Evolutionary conservation across 352 stramenopile genomes (phyloP), one percentile per base, ranked within the genome.

Genomic region (Saprolegnia parasitica): DNA sequence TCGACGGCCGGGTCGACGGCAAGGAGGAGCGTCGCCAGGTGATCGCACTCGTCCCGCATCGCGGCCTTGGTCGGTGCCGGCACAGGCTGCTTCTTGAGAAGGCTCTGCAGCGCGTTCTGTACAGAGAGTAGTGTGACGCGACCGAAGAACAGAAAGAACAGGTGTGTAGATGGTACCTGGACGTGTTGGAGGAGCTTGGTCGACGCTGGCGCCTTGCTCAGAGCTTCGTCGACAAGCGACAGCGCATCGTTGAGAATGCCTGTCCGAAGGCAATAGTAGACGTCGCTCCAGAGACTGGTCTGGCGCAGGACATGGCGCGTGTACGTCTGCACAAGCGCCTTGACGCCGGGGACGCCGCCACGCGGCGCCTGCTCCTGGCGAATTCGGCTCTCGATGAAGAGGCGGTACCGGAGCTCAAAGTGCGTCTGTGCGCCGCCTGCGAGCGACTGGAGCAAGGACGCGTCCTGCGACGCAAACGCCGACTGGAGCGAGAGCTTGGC

Each of bases 251-350:
- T 73, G 23, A 91, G 80, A 23, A 82, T 81, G 40, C 86, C 86
- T 32, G 81, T 90, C 40, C 86, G 86, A 18, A 95, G 60, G 24
- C 78, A 90, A 72, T 92, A 95, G 76, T 92, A 95, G 10, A 95
- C 49, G 56, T 91, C 67, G 0, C 84, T 74, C 86, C 86, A 95
- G 37, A 86, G 73, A 71, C 90, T 88, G 56, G 73, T 67, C 87
- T 88, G 11, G 77, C 80, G 24, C 81, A 91, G 73, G 57, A 92
- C 54, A 62, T 92, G 82, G 40, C 84, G 83, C 26, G 91, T 83
- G 32, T 91, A 95, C 11, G 84, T 84, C n/a, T 79, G 82, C 20
- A 95, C 75, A 39, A 73, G 88, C n/a, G 86, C 80, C 52, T 91
- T 76, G 4, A 92, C 67, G 56, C 89, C 80, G 2, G 83, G 83